Evolutionary conservation across 2,329 filamentous ascomycete species (phyloP), one percentile per base, ranked within the genome.

Genomic region (Camillea tinctor): DNA sequence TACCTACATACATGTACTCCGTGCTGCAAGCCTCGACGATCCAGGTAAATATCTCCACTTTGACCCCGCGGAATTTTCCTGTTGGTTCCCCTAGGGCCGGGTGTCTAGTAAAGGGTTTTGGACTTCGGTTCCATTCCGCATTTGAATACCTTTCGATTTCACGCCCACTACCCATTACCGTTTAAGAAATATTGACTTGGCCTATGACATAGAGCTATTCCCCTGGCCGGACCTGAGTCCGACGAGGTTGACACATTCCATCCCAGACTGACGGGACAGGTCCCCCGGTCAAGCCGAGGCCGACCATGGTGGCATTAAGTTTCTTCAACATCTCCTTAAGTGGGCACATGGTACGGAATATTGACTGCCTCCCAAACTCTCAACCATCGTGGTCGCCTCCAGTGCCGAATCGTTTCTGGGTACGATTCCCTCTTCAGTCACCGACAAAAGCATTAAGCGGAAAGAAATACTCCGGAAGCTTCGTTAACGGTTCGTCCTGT

Each of bases 61-160:
- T n/a, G 15, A 52, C 24, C 23, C 52, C 52, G 52, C 52, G 52
- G 52, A 54, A 54, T 36, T 21, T 30, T 54, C 52, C 52, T 54
- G 52, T 54, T 54, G 52, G 52, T 22, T 30, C 22, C 50, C 50
- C 19, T 20, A 19, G 13, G 20, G 19, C 22, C 50, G 19, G 20
- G 50, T 22, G 22, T n/a, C 48, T 21, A 21, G 7, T 19, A 24
- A 51, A 51, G 5, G 6, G 50, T 51, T 51, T 51, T 9, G 7
- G 6, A 51, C 11, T 20, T 24, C 5, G 36, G 36, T 44, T 6
- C 36, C 36, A 44, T 44, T 44, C 15, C 36, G 13, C 36, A 15
- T n/a, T 44, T 44, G 36, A 44, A 44, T 11, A 44, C 36, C 36
- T 2, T 44, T 13, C 36, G 36, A 44, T 44, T 44, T 44, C 17